phyloP scores from a whole-genome alignment of 805 yeast species.

The Hanseniaspora occidentalis region DNA sequence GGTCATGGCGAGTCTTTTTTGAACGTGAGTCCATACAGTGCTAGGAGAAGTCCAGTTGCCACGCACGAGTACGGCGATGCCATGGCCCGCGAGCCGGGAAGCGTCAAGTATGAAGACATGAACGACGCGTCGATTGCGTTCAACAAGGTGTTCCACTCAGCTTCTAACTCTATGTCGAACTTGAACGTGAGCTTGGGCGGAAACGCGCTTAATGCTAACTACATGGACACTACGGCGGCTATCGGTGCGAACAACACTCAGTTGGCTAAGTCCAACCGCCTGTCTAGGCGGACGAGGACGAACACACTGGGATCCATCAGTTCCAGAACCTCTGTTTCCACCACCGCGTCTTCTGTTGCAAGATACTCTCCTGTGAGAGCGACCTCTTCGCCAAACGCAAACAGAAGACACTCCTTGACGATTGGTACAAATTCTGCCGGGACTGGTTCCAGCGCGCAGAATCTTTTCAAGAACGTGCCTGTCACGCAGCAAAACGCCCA shows the following conservation, averaged over 20 bases:
- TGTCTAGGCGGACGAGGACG: constrained; percentile 20
- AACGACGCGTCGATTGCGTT: constrained; percentile 27
- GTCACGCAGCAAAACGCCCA: too few species aligned
- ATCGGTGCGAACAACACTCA: too few species aligned
- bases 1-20: background rate
- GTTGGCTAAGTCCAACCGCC: background rate
- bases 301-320: constrained; percentile 22
- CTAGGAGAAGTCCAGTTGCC: too few species aligned
- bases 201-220: background rate
- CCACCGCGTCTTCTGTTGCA: constrained; percentile 6
- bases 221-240: too few species aligned
- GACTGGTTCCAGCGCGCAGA: too few species aligned
- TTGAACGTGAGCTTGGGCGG: background rate
- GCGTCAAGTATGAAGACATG: constrained; percentile 13
- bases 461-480: too few species aligned
- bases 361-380: constrained; percentile 21
- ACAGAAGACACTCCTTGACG: too few species aligned
- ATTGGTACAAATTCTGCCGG: too few species aligned
- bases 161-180: background rate
- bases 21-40: background rate
- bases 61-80: too few species aligned
- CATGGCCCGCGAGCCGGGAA: background rate
- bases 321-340: constrained; percentile 13
- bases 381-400: constrained; percentile 21
- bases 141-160: constrained; percentile 16